phyloP scores from a whole-genome alignment of 2,329 filamentous ascomycete genomes.

The Fusarium mundagurra region DNA sequence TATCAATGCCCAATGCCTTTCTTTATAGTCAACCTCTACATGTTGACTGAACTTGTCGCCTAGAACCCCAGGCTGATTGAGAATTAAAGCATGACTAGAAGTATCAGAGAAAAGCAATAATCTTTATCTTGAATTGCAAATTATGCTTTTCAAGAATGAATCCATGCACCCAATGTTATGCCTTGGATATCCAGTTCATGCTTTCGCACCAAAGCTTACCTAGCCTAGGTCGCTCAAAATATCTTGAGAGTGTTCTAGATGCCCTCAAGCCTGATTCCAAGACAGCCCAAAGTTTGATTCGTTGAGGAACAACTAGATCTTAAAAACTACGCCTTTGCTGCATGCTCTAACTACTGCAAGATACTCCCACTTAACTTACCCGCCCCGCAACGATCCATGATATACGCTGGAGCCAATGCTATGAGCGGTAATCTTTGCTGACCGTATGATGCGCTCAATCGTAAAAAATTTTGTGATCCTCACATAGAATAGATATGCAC shows the following conservation, averaged over 20 bases:
- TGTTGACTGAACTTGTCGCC: not conserved
- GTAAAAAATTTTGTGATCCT: not conserved
- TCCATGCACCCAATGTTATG: not conserved
- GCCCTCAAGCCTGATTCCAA: not conserved
- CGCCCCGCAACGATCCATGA: not conserved
- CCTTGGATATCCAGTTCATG: not conserved
- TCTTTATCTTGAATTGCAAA: not conserved
- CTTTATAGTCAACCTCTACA: not conserved
- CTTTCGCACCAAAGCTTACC: not conserved
- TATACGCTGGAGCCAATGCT: conserved; percentile 18
- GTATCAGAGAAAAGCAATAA: not conserved
- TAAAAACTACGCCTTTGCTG: not conserved
- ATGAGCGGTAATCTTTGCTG: conserved; percentile 19
- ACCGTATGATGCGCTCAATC: conserved; percentile 8
- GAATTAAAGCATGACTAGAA: not conserved
- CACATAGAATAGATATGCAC: not conserved
- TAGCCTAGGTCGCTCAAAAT: not conserved
- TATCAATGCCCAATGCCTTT: not conserved
- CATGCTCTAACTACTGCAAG: not conserved
- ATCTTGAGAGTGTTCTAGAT: not conserved
- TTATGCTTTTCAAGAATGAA: not conserved
- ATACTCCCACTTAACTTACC: not conserved
- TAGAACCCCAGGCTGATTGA: not conserved
- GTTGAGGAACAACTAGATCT: not conserved
- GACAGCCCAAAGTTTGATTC: not conserved